Percentiles rank a stretch among this genome's conserved stretches.
Evolutionary conservation across 2,329 filamentous ascomycete genomes (phyloP).

Genomic region (Rosellinia necatrix): DNA sequence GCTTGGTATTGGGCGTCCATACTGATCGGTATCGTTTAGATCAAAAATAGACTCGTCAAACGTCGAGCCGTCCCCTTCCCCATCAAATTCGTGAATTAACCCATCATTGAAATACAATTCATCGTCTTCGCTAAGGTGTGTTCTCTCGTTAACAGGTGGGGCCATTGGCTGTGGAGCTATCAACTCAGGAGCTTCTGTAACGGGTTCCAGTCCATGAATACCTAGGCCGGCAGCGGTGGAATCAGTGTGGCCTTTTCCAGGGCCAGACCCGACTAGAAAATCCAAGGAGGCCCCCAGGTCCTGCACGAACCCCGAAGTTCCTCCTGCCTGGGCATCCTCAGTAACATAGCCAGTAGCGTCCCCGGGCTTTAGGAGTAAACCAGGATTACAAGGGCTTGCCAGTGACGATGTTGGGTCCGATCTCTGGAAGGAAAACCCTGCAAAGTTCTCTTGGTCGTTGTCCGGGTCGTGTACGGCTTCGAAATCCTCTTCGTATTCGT

Average conservation of each 20-base stretch:
- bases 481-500: constrained; percentile 50
- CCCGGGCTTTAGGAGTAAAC: constrained; percentile 56
- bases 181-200: constrained; percentile 25
- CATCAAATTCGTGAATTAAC: constrained; percentile 56
- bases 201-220: constrained; percentile 45
- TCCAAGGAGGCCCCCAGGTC: constrained; percentile 17
- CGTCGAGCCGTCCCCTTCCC: constrained; percentile 56
- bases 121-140: constrained; percentile 50
- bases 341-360: constrained; percentile 60
- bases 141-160: constrained; percentile 20
- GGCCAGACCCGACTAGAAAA: constrained; percentile 10
- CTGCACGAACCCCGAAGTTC: constrained; percentile 44
- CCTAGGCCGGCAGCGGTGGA: constrained; percentile 46
- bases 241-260: constrained; percentile 22
- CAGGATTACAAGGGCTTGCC: constrained; percentile 54
- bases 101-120: constrained; percentile 75
- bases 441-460: constrained; percentile 64
- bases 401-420: constrained; percentile 57
- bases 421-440: constrained; percentile 62
- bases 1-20: constrained; percentile 63
- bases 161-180: constrained; percentile 27
- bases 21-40: constrained; percentile 66
- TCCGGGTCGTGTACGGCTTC: constrained; percentile 51
- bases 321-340: constrained; percentile 59
- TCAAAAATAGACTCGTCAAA: constrained; percentile 80